These are phyloP conservation scores for Eucalyptus polybractea DNA, from an alignment of 345 rosid genomes.

Conservation along the genomic window DNA sequence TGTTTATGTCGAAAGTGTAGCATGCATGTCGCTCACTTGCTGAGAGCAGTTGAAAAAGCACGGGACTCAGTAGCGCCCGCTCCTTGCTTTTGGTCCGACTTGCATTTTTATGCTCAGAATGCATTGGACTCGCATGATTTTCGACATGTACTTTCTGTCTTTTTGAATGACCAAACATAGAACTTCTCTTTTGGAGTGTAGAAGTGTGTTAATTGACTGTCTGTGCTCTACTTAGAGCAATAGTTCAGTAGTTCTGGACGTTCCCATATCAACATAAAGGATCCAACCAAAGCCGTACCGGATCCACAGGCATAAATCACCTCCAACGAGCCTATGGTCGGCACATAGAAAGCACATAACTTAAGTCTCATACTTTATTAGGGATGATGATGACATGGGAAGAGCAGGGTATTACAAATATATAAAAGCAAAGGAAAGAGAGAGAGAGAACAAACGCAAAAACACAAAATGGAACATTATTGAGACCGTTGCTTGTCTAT, in stretches of 20 bases:
- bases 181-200: neutral
- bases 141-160: neutral
- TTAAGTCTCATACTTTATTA: neutral
- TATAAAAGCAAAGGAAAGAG: neutral
- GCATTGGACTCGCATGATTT: neutral
- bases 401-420: neutral
- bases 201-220: neutral
- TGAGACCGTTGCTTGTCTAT: neutral
- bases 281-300: neutral
- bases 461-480: neutral
- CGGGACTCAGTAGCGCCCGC: neutral
- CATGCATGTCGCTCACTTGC: neutral
- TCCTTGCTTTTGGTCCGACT: neutral
- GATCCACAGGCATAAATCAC: neutral
- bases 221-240: neutral
- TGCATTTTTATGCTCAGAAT: neutral
- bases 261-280: neutral
- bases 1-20: neutral
- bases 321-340: neutral
- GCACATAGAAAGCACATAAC: neutral
- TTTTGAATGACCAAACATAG: neutral
- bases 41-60: neutral
- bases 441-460: neutral
- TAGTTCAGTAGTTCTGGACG: neutral
- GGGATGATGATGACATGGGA: neutral